Conservation (phyloP, 1,284 basidiomycete genomes). For the Nidula niveotomentosa region DNA sequence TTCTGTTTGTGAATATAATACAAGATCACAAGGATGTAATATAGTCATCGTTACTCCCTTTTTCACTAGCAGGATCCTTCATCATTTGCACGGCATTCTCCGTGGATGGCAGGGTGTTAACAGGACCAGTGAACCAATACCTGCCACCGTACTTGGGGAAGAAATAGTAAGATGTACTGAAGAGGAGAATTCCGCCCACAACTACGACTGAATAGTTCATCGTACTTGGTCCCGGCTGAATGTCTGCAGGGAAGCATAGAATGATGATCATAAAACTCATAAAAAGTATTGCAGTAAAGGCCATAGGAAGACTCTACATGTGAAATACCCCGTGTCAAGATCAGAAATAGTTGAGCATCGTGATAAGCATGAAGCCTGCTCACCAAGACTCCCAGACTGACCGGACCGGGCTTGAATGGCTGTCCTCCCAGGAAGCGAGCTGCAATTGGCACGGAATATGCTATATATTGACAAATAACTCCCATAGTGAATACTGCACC, state of each 20-base stretch:
- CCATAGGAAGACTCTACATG: constrained; percentile 15
- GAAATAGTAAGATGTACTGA: neutral
- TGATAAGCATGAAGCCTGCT: neutral
- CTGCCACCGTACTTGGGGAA: neutral
- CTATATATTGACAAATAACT: neutral
- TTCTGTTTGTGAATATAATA: too few species aligned
- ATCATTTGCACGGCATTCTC: too few species aligned
- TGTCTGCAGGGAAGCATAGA: constrained; percentile 17
- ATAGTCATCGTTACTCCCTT: too few species aligned
- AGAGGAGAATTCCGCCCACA: neutral
- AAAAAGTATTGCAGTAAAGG: constrained; percentile 15
- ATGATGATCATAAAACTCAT: constrained; percentile 22
- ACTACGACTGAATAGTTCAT: neutral
- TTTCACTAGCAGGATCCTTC: too few species aligned
- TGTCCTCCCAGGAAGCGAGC: neutral
- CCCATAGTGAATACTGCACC: neutral
- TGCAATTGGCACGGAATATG: neutral
- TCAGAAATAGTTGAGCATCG: neutral
- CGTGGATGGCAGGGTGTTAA: neutral
- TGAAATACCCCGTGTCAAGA: neutral
- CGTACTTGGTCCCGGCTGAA: constrained; percentile 4
- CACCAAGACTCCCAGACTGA: constrained; percentile 13
- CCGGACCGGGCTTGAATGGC: constrained; percentile 9
- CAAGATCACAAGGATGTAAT: too few species aligned
- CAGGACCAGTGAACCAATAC: neutral